Conservation (phyloP, 352 stramenopile species). For the Pilasporangium apinafurcum region DNA sequence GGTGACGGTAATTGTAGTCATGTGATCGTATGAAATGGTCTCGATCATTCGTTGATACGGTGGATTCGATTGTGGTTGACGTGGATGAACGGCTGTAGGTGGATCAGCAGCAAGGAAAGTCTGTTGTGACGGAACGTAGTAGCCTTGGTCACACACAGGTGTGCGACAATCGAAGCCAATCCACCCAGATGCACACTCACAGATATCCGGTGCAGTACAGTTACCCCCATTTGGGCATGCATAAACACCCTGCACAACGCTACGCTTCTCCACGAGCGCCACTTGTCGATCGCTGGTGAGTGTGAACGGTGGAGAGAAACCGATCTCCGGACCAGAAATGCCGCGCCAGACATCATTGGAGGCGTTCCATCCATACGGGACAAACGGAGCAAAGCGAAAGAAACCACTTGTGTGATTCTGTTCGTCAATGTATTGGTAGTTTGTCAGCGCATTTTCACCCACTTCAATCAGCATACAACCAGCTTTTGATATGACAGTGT, state of each 20-base stretch:
- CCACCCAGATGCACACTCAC: conserved; percentile 89
- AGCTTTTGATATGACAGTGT: background rate
- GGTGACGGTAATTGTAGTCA: conserved; percentile 24
- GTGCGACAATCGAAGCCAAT: conserved; percentile 96
- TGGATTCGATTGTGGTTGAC: conserved; percentile 58
- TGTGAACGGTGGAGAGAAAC: conserved; percentile 56
- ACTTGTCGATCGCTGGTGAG: conserved; percentile 82
- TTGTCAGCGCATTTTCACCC: conserved; percentile 56
- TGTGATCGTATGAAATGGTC: conserved; percentile 37
- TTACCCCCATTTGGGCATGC: conserved; percentile 92
- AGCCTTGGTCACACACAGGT: conserved; percentile 91
- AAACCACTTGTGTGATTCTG: conserved; percentile 60
- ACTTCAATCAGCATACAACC: conserved; percentile 87
- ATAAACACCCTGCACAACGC: conserved; percentile 90
- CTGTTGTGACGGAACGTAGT: conserved; percentile 80
- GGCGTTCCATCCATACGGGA: conserved; percentile 84
- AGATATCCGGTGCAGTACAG: conserved; percentile 89
- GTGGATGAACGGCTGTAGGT: conserved; percentile 24
- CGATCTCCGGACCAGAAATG: conserved; percentile 26
- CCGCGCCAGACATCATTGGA: conserved; percentile 64
- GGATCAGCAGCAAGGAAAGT: conserved; percentile 77
- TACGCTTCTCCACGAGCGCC: conserved; percentile 80
- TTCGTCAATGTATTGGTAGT: conserved; percentile 88
- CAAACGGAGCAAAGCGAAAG: conserved; percentile 75
- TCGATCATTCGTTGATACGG: conserved; percentile 51